Conservation (phyloP, 106 monocot species). For the Posidonia australis region DNA sequence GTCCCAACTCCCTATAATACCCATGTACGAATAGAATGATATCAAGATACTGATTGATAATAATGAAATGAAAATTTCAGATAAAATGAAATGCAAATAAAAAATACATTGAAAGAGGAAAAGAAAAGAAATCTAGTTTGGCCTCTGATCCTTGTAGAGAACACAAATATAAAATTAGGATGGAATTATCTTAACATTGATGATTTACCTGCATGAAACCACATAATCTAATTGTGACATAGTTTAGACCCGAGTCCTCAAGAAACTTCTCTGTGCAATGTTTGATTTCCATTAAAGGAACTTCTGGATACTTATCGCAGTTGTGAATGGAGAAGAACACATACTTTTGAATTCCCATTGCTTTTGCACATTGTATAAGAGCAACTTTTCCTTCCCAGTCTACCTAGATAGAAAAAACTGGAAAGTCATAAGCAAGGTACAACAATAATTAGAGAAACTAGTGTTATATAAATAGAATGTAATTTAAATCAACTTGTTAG, state of each 20-base stretch:
- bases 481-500: too few species aligned
- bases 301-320: constrained; percentile 96
- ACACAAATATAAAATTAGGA: not conserved
- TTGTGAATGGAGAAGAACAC: constrained; percentile 98
- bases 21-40: too few species aligned
- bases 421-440: too few species aligned
- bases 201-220: constrained; percentile 93
- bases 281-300: constrained; percentile 97
- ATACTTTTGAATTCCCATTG: constrained; percentile 95
- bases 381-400: constrained; percentile 99
- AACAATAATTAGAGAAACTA: too few species aligned
- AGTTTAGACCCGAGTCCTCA: constrained; percentile 72
- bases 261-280: constrained; percentile 91
- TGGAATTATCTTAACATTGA: not conserved
- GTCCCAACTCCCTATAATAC: too few species aligned
- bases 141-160: too few species aligned
- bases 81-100: too few species aligned
- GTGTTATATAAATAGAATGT: too few species aligned
- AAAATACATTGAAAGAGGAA: too few species aligned
- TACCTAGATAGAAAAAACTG: constrained; percentile 55
- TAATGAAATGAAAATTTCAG: too few species aligned
- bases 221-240: constrained; percentile 86
- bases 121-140: too few species aligned
- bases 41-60: too few species aligned
- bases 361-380: constrained; percentile 96